phyloP scores from a whole-genome alignment of 345 rosid species.

The Euphorbia tirucalli region DNA sequence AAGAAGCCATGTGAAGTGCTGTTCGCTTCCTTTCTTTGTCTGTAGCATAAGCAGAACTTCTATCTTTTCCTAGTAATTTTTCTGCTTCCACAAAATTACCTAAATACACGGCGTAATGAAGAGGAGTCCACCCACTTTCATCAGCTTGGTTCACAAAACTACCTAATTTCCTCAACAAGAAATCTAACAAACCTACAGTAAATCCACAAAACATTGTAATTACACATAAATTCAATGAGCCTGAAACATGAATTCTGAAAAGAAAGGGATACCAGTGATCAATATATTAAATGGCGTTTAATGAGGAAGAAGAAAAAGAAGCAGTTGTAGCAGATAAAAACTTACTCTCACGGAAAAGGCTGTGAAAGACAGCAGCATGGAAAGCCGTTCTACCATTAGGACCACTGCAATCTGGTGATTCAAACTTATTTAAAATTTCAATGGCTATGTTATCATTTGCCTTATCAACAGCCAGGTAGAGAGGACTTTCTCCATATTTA shows the following conservation, averaged over 20 bases:
- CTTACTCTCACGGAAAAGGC: neutral
- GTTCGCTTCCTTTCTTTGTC: neutral
- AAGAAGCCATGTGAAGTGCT: constrained; percentile 23
- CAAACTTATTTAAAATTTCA: neutral
- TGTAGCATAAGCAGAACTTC: neutral
- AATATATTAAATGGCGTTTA: too few relatives aligned
- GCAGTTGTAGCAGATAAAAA: neutral
- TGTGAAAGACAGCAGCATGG: neutral
- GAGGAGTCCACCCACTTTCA: constrained; percentile 15
- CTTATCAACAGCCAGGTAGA: neutral
- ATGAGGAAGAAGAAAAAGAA: neutral
- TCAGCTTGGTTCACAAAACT: neutral
- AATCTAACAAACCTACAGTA: constrained; percentile 3
- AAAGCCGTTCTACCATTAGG: neutral
- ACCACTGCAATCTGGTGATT: neutral
- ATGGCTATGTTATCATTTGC: neutral
- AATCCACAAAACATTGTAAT: too few relatives aligned
- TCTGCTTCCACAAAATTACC: neutral
- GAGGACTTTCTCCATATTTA: neutral
- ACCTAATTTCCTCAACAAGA: neutral
- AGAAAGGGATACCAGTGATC: too few relatives aligned
- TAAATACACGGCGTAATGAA: constrained; percentile 19
- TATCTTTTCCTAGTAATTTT: neutral
- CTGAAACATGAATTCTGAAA: too few relatives aligned
- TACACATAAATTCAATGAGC: neutral